A percentile compares a stretch with the other conserved stretches of the same genome.
phyloP scores from a whole-genome alignment of 805 yeast genomes.

The Tetrapisispora pingtungensis region DNA sequence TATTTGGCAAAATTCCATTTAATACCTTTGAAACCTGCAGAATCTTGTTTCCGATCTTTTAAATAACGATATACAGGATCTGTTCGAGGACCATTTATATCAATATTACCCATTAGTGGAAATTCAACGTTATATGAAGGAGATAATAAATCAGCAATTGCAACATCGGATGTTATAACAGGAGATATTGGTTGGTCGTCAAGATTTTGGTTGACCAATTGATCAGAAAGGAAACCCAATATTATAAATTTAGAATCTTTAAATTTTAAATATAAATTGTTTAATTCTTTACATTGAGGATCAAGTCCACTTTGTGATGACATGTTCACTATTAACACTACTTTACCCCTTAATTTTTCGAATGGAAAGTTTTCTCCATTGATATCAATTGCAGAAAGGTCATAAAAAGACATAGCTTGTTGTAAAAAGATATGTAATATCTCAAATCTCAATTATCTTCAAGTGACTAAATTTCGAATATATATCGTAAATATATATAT shows the following conservation, averaged over 20 bases:
- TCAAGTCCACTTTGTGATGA: constrained; percentile 80
- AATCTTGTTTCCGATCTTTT: constrained; percentile 50
- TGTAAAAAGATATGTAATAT: too few species aligned
- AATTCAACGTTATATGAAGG: constrained; percentile 44
- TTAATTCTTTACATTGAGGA: constrained; percentile 65
- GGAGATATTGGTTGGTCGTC: background rate
- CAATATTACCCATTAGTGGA: constrained; percentile 78
- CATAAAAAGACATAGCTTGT: background rate
- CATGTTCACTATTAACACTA: constrained; percentile 73
- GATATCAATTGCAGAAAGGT: constrained; percentile 32
- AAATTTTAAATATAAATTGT: constrained; percentile 56
- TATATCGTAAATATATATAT: too few species aligned
- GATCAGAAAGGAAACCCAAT: constrained; percentile 86
- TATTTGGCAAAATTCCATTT: constrained; percentile 78
- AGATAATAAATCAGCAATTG: background rate
- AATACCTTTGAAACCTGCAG: constrained; percentile 58
- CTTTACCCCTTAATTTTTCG: constrained; percentile 58
- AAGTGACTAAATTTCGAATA: too few species aligned
- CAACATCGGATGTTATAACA: constrained; percentile 41
- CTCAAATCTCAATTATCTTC: too few species aligned
- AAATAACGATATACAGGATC: constrained; percentile 75
- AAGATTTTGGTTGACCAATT: constrained; percentile 64
- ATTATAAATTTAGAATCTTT: constrained; percentile 52
- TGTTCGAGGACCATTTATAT: constrained; percentile 77
- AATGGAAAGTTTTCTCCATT: constrained; percentile 52